These are phyloP conservation scores for Phytophthora pini DNA, from an alignment of 352 stramenopile genomes.

Conservation along the genomic window DNA sequence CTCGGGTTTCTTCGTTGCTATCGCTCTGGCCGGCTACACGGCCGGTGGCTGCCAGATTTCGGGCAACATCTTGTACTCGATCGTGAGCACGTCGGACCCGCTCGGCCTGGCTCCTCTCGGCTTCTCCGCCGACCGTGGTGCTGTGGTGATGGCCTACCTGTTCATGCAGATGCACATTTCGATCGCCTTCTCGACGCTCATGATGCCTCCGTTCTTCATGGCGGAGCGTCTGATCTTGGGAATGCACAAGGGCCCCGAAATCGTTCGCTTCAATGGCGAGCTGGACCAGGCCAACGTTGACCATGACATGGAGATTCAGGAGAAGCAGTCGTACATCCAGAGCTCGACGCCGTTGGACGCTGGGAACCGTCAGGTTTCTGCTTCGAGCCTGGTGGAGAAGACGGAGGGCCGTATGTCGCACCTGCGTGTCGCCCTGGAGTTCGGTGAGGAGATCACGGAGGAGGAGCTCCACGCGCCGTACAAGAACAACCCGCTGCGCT, in stretches of 20 bases:
- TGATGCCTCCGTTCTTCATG: slow-evolving; percentile 32
- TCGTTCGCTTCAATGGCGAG: not conserved
- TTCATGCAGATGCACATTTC: slow-evolving; percentile 1
- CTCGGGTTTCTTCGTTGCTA: not conserved
- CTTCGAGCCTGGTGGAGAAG: slow-evolving; percentile 23
- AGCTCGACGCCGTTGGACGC: not conserved
- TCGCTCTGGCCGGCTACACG: not conserved
- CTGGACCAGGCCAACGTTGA: not conserved
- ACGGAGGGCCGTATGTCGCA: slow-evolving; percentile 8
- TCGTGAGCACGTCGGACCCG: slow-evolving; percentile 1
- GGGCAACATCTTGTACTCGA: slow-evolving; percentile 53
- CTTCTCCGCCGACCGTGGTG: not conserved
- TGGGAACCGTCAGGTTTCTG: not conserved
- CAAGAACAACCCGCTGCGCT: slow-evolving; percentile 21
- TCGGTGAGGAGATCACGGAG: slow-evolving; percentile 39
- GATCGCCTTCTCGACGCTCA: slow-evolving; percentile 29
- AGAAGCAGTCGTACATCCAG: not conserved
- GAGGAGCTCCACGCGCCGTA: slow-evolving; percentile 27
- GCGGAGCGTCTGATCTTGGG: not conserved
- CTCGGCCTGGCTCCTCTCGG: not conserved
- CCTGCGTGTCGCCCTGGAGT: slow-evolving; percentile 21
- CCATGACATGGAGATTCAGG: not conserved
- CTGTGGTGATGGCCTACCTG: not conserved
- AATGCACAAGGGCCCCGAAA: not conserved
- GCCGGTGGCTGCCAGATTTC: not conserved